Base-by-base conservation (phyloP, 768 basidiomycete genomes). In the Termitomyces sp. region DNA sequence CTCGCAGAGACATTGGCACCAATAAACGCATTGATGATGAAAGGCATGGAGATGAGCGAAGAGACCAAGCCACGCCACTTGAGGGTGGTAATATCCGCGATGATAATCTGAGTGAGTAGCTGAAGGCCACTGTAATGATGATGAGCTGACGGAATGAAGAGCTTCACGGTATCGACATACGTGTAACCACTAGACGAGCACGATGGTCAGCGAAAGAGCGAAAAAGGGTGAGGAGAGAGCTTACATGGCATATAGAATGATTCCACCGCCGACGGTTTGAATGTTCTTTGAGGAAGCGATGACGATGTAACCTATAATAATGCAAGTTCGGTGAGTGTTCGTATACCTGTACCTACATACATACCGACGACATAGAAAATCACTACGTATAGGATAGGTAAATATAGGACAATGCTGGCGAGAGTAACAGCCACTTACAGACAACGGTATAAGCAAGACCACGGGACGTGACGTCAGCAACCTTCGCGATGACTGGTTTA, bases 401-500 rank as follows among this genome's bases (percentile, higher is more conserved):
- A 54, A 28, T 22, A 5, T n/a, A 18, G 24, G 18, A 9, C 0
- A 16, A 24, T 24, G 16, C 20, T 12, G 18, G 44, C 16, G 18
- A 44, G 18, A 37, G 29, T 20, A 24, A n/a, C 12, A 4, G 16
- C 44, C 18, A 79, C 82, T 74, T 62, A 84, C 83, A 65, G 55
- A 86, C 82, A 39, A 78, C 60, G 29, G 78, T 72, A 65, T 84
- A 90, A 1, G 87, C 84, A 42, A 76, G 77, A 20, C 84, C 85
- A 63, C 89, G 79, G 24, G 88, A 88, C 15, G 81, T 73, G 8
- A 87, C 82, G 67, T 91, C 88, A 9, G 88, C 83, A 41, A 89
- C 68, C 69, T 90, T 90, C 1, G 89, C 88, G 60, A 88, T 82
- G 37, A 87, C 74, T 1, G 89, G 88, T 71, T 90, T 89, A 41